phyloP scores from a whole-genome alignment of 1,284 basidiomycete species.

The Sanguinoderma infundibulare region DNA sequence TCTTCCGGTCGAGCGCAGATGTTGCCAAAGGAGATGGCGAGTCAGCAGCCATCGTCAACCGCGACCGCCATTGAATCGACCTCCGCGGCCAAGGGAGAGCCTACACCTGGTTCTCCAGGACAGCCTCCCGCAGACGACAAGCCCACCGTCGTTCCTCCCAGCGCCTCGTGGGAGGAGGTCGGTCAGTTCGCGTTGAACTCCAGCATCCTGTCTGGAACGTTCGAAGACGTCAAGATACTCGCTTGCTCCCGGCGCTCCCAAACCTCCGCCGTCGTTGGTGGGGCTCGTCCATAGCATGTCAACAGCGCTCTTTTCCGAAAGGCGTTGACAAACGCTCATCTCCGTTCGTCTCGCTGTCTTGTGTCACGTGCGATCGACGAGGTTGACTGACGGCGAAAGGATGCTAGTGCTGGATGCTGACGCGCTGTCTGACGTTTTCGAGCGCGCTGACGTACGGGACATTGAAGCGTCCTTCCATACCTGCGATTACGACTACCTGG shows the following conservation, averaged over 20 bases:
- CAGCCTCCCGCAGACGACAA: neutral
- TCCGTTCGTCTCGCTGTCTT: neutral
- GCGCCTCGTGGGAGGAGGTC: conserved; percentile 7
- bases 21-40: neutral
- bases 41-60: neutral
- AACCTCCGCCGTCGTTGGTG: neutral
- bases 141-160: neutral
- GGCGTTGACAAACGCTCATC: neutral
- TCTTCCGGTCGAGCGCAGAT: neutral
- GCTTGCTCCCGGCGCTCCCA: conserved; percentile 1
- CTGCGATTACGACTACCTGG: conserved; percentile 2
- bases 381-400: neutral
- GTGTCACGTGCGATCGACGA: neutral
- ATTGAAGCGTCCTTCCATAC: neutral
- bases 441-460: neutral
- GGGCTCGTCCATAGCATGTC: neutral
- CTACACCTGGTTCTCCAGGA: neutral
- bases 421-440: neutral
- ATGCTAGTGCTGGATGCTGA: neutral
- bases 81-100: neutral
- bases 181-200: conserved; percentile 13
- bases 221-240: conserved; percentile 10
- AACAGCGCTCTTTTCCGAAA: conserved; percentile 3
- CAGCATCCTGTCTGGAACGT: conserved; percentile 12
- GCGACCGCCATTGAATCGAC: neutral